A percentile compares a stretch with the other conserved stretches of the same genome.
Evolutionary conservation across 2,329 filamentous ascomycete genomes (phyloP).

Genomic region (Cryphonectria nitschkei): DNA sequence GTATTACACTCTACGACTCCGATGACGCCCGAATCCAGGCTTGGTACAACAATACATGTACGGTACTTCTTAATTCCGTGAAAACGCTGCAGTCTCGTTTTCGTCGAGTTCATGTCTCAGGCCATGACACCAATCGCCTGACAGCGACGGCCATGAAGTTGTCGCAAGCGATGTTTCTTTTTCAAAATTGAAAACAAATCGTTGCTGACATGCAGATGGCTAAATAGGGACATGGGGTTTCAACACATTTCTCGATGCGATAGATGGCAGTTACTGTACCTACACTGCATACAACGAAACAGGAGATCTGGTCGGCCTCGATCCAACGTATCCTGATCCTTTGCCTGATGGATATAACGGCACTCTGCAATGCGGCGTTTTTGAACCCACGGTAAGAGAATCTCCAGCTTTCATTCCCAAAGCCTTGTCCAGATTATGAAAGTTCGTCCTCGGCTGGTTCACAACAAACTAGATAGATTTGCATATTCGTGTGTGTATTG

Average conservation of each 20-base stretch:
- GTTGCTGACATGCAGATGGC: not conserved
- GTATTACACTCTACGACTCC: constrained; percentile 43
- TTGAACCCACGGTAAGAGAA: constrained; percentile 46
- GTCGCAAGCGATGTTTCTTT: no score
- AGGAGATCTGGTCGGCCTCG: constrained; percentile 45
- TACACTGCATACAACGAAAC: constrained; percentile 51
- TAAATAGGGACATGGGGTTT: constrained; percentile 21
- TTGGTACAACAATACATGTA: constrained; percentile 23
- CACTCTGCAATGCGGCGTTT: constrained; percentile 40
- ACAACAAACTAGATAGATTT: not conserved
- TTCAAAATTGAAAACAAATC: not conserved
- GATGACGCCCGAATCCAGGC: constrained; percentile 47
- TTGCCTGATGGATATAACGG: constrained; percentile 52
- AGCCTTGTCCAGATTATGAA: not conserved
- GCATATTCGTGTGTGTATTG: not conserved
- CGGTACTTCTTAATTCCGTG: not conserved
- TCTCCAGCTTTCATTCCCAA: not conserved
- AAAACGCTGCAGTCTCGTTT: not conserved
- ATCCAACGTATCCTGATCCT: constrained; percentile 53
- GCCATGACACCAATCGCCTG: not conserved
- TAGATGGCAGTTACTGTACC: constrained; percentile 56
- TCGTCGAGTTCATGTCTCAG: no score
- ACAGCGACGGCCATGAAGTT: not conserved
- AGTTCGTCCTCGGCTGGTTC: not conserved
- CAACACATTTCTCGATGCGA: constrained; percentile 44